Base-by-base conservation (phyloP, 371 early-diverging fungal species). In the Dichotomocladium elegans region DNA sequence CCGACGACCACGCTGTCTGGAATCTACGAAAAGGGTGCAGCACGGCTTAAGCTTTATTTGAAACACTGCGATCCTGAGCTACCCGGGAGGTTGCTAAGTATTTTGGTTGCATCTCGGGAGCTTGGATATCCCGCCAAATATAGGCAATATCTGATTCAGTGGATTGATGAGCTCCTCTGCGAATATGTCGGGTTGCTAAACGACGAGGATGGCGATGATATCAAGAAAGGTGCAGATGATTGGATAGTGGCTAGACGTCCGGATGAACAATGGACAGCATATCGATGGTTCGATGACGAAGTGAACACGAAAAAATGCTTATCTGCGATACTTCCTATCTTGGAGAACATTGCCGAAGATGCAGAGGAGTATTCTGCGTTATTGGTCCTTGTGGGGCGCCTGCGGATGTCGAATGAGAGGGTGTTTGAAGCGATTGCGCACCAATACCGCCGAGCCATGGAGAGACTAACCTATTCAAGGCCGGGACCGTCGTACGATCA, bases 81-180 rank as follows among this genome's bases (percentile, higher is more conserved):
- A 9, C 48, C 57, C 11, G 19, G 47, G 19, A n/a, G 37, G 21
- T 21, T 37, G 17, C 17, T 37, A 17, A n/a, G 21, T 37, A 5
- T 37, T 15, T 37, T 37, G 21, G n/a, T n/a, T n/a, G n/a, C 37
- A 10, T 37, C 37, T 1, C 0, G 5, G 21, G 17, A 15, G 9
- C 37, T 17, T 37, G 37, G 21, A 17, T 6, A 14, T 22, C 9
- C 44, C 19, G 2, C 24, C 2, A 42, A 17, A 3, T 24, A 12
- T n/a, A 26, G 14, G 3, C 40, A 35, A 15, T 51, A 51, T 41
- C 3, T 71, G 10, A 8, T 66, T 2, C 48, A 55, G 17, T 74
- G 75, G 75, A 50, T 74, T 50, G 67, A 71, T 34, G 66, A 71
- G 14, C 12, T 74, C 0, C 42, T 66, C 2, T 59, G 66, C 31